phyloP scores from a whole-genome alignment of 1,139 yeast species.

The Suhomyces chickasaworum region DNA sequence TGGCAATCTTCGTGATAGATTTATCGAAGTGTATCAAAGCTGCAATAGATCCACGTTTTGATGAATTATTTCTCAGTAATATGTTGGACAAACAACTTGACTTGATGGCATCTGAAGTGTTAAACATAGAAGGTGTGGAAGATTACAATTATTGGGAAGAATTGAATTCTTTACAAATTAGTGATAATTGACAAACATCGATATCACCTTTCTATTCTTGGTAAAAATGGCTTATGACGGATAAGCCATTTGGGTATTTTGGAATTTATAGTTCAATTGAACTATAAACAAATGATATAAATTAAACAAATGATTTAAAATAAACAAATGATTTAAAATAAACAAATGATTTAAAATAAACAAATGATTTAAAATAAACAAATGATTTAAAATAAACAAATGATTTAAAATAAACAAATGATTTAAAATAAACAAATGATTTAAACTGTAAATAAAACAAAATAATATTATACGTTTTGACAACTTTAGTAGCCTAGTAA shows the following conservation, averaged over 20 bases:
- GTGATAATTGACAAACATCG: not conserved
- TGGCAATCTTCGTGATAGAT: slow-evolving; percentile 12
- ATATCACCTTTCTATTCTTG: not conserved
- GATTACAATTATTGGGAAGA: not conserved
- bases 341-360: too few relatives aligned
- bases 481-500: too few relatives aligned
- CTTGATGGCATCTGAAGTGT: not conserved
- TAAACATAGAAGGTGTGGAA: not conserved
- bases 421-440: too few relatives aligned
- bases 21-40: slow-evolving; percentile 11
- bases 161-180: not conserved
- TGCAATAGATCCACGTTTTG: slow-evolving; percentile 11
- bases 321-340: not conserved
- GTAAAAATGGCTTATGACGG: not conserved
- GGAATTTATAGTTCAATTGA: not conserved
- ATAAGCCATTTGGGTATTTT: not conserved
- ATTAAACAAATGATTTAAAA: not conserved
- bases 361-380: too few relatives aligned
- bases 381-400: too few relatives aligned
- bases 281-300: not conserved
- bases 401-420: too few relatives aligned
- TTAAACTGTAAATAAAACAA: too few relatives aligned
- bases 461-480: too few relatives aligned
- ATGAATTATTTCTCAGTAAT: slow-evolving; percentile 4
- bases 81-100: slow-evolving; percentile 9